These are phyloP conservation scores for Pichia occidentalis DNA, from an alignment of 805 yeast species.

Conservation along the genomic window DNA sequence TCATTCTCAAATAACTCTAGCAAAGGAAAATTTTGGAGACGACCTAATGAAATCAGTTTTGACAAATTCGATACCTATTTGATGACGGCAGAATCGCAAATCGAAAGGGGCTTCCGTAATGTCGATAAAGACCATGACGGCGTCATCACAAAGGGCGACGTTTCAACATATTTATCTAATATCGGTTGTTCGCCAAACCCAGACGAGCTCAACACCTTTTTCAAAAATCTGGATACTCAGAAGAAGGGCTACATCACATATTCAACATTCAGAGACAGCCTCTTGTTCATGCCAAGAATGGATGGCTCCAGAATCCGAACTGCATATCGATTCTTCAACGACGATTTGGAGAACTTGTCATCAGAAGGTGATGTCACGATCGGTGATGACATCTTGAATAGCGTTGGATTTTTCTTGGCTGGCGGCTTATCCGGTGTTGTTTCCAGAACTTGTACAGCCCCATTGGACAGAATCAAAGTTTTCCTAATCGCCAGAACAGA, in stretches of 20 bases:
- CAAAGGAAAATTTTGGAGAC: constrained; percentile 10
- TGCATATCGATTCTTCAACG: constrained; percentile 74
- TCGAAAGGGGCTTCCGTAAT: constrained; percentile 56
- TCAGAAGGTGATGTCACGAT: constrained; percentile 91
- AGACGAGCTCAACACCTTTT: constrained; percentile 47
- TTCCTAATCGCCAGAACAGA: constrained; percentile 89
- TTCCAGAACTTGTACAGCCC: constrained; percentile 94
- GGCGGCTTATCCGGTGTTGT: constrained; percentile 96
- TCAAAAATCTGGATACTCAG: constrained; percentile 47
- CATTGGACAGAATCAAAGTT: constrained; percentile 91
- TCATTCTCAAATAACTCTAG: constrained; percentile 32
- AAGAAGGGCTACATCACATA: constrained; percentile 66
- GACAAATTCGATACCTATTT: constrained; percentile 63
- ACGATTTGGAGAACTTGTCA: constrained; percentile 68
- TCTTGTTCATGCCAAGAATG: constrained; percentile 74
- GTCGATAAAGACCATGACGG: constrained; percentile 76
- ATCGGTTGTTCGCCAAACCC: constrained; percentile 49
- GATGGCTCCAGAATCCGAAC: constrained; percentile 73
- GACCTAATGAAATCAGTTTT: constrained; percentile 45
- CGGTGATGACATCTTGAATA: constrained; percentile 69
- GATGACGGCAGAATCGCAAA: constrained; percentile 61
- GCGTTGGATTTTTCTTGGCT: constrained; percentile 85
- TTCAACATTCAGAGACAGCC: constrained; percentile 80
- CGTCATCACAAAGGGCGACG: constrained; percentile 54
- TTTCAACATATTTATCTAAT: constrained; percentile 53